Evolutionary conservation across 2,329 filamentous ascomycete species (phyloP).

Genomic region (Fusarium poae): DNA sequence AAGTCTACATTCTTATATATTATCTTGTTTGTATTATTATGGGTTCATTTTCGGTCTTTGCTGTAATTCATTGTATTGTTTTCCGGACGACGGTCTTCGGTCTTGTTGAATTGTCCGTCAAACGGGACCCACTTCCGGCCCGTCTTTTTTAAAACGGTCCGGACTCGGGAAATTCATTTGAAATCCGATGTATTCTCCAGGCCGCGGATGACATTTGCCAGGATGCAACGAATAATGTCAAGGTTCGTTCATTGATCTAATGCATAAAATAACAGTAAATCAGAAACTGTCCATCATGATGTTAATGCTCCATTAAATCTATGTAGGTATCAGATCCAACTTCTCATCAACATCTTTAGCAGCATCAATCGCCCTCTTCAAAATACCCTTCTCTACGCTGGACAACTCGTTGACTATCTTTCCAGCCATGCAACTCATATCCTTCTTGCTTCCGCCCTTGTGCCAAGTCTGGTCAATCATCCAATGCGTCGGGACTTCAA

Average conservation of each 20-base stretch:
- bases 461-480: constrained; percentile 58
- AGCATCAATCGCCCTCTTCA: constrained; percentile 19
- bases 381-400: constrained; percentile 3
- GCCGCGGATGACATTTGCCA: background rate
- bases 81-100: background rate
- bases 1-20: background rate
- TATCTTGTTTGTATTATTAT: background rate
- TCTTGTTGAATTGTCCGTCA: background rate
- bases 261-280: background rate
- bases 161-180: background rate
- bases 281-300: background rate
- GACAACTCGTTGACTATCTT: constrained; percentile 18
- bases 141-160: background rate
- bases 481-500: constrained; percentile 55
- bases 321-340: constrained; percentile 18
- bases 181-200: background rate
- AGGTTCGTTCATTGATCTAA: too few relatives aligned
- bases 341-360: constrained; percentile 30
- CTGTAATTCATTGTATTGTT: background rate
- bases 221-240: background rate
- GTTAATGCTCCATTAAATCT: background rate
- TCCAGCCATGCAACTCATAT: constrained; percentile 57
- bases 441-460: constrained; percentile 51
- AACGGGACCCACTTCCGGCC: background rate
- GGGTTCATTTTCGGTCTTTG: constrained; percentile 8